phyloP scores from a whole-genome alignment of 78 protist species.

The Protostelium mycophagum region DNA sequence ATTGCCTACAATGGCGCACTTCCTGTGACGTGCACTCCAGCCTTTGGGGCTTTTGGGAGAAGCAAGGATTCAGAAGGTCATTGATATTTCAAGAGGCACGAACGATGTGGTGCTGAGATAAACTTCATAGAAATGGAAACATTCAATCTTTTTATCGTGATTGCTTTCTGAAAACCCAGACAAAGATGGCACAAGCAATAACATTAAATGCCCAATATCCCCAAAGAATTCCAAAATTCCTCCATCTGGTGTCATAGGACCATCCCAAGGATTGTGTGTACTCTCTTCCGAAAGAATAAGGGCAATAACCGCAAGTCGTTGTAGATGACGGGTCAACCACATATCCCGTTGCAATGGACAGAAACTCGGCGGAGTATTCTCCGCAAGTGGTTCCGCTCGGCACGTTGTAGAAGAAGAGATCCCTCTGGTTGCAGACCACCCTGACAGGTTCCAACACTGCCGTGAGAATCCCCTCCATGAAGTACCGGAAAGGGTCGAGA shows the following conservation, averaged over 20 bases:
- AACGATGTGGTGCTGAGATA: too few relatives aligned
- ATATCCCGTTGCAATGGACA: background rate
- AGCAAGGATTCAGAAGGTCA: too few relatives aligned
- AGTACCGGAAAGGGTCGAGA: slow-evolving; percentile 17
- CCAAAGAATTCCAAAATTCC: slow-evolving; percentile 28
- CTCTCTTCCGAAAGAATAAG: slow-evolving; percentile 18
- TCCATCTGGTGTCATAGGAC: slow-evolving; percentile 16
- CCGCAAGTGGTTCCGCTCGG: slow-evolving; percentile 6
- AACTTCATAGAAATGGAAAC: too few relatives aligned
- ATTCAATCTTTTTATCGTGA: background rate
- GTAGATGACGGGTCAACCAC: background rate
- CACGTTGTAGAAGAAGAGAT: slow-evolving; percentile 11
- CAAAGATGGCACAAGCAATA: background rate
- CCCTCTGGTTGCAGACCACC: background rate
- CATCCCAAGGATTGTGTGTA: slow-evolving; percentile 16
- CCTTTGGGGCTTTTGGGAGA: too few relatives aligned
- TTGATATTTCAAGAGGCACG: too few relatives aligned
- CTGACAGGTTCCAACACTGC: slow-evolving; percentile 6
- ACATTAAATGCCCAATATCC: background rate
- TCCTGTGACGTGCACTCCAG: too few relatives aligned
- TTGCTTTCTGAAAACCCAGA: background rate
- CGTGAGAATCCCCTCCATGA: slow-evolving; percentile 22
- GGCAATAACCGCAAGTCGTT: slow-evolving; percentile 26
- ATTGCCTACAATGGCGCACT: too few relatives aligned
- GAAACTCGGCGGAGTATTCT: background rate